Conservation (phyloP, 1,139 yeast genomes). For the Yamadazyma songkhlaensis region DNA sequence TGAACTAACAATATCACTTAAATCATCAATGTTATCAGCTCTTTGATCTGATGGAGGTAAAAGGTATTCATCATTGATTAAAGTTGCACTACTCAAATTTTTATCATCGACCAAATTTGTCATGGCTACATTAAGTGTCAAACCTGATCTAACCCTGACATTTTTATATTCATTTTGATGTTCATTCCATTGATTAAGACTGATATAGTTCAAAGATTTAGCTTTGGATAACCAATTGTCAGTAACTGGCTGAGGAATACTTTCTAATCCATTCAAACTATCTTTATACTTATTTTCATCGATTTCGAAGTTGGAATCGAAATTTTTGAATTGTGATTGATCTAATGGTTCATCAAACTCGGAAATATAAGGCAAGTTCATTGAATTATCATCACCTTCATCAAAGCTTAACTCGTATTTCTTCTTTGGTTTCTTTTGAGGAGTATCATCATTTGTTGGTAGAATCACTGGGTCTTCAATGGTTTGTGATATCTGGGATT, state of each 20-base stretch:
- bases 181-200: slow-evolving; percentile 32
- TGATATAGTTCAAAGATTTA: slow-evolving; percentile 19
- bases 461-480: background rate
- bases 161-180: slow-evolving; percentile 23
- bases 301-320: slow-evolving; percentile 23
- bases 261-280: slow-evolving; percentile 28
- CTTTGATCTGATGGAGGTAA: slow-evolving; percentile 21
- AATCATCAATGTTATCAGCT: slow-evolving; percentile 25
- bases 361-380: slow-evolving; percentile 20
- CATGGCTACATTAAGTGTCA: slow-evolving; percentile 14
- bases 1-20: slow-evolving; percentile 22
- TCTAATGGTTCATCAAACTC: slow-evolving; percentile 26
- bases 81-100: slow-evolving; percentile 7
- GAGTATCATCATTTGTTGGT: too few relatives aligned
- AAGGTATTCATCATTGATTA: slow-evolving; percentile 13
- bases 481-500: background rate
- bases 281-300: slow-evolving; percentile 13
- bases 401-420: slow-evolving; percentile 3
- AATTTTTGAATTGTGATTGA: slow-evolving; percentile 20
- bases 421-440: background rate
- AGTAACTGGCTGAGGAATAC: slow-evolving; percentile 23
- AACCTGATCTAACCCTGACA: slow-evolving; percentile 21
- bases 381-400: slow-evolving; percentile 10
- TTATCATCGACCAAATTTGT: slow-evolving; percentile 14
- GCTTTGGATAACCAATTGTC: slow-evolving; percentile 12